These are phyloP conservation scores for Pichia sp. DNA, from an alignment of 1,139 yeast species.

Conservation along the genomic window DNA sequence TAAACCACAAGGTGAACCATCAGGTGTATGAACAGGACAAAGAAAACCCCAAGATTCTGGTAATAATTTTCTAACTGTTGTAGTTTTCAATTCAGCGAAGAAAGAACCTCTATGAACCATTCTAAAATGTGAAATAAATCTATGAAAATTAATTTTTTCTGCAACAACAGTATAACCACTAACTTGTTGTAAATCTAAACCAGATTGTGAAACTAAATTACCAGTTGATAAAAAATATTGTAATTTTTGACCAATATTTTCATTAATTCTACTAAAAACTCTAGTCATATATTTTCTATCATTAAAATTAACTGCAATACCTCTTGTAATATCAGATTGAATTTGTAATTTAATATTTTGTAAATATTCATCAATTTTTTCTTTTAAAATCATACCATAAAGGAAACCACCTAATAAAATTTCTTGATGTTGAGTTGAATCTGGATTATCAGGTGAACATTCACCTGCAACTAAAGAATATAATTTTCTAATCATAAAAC, in stretches of 20 bases:
- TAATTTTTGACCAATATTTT: constrained; percentile 89
- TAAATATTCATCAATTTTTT: constrained; percentile 90
- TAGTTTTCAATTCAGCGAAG: constrained; percentile 96
- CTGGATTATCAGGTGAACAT: constrained; percentile 96
- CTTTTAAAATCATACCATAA: constrained; percentile 94
- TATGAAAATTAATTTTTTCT: constrained; percentile 93
- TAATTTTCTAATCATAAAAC: constrained; percentile 92
- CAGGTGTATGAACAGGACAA: constrained; percentile 99
- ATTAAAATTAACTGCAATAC: constrained; percentile 73
- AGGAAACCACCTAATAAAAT: constrained; percentile 92
- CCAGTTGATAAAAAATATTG: constrained; percentile 96
- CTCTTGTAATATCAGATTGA: constrained; percentile 74
- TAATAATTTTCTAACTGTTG: constrained; percentile 90
- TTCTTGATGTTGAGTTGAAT: constrained; percentile 98
- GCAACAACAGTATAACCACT: constrained; percentile 98
- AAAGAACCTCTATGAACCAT: constrained; percentile 99
- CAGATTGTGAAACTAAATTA: constrained; percentile 93
- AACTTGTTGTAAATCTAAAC: constrained; percentile 95
- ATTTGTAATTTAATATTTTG: constrained; percentile 68
- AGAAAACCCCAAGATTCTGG: constrained; percentile 99
- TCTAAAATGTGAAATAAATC: constrained; percentile 94
- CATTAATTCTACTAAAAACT: constrained; percentile 75
- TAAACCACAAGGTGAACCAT: constrained; percentile 99
- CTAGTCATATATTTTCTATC: constrained; percentile 80
- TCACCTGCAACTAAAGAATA: constrained; percentile 95